These are phyloP conservation scores for Penicillium chermesinum DNA, from an alignment of 495 filamentous ascomycete genomes.

Conservation along the genomic window DNA sequence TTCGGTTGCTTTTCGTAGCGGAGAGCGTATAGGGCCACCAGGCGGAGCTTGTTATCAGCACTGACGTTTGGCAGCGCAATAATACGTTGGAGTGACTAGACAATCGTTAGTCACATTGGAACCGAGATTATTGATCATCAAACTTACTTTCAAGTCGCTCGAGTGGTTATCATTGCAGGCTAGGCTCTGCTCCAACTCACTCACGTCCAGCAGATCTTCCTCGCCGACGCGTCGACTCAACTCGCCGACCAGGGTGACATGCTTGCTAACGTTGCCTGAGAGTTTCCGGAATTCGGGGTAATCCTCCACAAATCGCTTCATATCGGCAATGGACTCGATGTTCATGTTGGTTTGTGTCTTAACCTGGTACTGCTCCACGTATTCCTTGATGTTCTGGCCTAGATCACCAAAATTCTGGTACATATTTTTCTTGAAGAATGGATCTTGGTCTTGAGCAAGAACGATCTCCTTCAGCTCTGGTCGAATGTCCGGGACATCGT, in stretches of 20 bases:
- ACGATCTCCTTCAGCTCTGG: constrained; percentile 94
- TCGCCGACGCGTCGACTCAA: constrained; percentile 79
- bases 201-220: constrained; percentile 84
- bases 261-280: constrained; percentile 96
- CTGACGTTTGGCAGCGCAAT: constrained; percentile 72
- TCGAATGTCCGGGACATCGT: constrained; percentile 79
- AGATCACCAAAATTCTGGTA: constrained; percentile 97
- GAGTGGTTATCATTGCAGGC: constrained; percentile 95
- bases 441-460: constrained; percentile 94
- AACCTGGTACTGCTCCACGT: constrained; percentile 94
- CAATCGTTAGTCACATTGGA: constrained; percentile 4
- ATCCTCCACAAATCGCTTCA: constrained; percentile 99
- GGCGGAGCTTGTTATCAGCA: constrained; percentile 70
- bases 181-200: constrained; percentile 92
- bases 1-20: constrained; percentile 83
- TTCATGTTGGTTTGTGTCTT: constrained; percentile 90
- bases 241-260: constrained; percentile 92
- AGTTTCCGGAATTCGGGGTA: constrained; percentile 96
- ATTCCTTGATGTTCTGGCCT: constrained; percentile 96
- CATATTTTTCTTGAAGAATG: constrained; percentile 99
- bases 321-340: constrained; percentile 93
- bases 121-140: not conserved
- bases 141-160: constrained; percentile 71
- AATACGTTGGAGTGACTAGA: constrained; percentile 74
- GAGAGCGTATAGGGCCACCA: constrained; percentile 88